Conservation (phyloP, 2,329 filamentous ascomycete species). For the Diaporthe helianthi region DNA sequence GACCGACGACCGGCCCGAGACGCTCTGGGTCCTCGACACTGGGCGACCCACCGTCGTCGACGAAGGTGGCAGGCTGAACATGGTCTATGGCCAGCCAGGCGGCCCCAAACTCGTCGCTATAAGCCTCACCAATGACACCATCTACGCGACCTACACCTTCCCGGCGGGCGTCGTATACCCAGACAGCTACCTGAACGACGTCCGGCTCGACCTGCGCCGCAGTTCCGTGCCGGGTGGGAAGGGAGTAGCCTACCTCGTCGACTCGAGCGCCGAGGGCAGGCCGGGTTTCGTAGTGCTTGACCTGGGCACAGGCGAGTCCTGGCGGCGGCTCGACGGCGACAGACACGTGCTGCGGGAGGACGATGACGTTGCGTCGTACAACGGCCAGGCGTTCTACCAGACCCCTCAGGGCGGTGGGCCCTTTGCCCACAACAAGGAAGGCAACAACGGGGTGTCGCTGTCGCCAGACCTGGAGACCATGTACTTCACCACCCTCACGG, state of each 20-base stretch:
- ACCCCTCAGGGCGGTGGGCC: background rate
- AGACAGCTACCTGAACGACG: constrained; percentile 54
- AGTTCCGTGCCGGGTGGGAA: constrained; percentile 46
- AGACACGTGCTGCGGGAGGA: constrained; percentile 40
- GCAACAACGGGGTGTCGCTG: constrained; percentile 15
- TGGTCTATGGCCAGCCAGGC: constrained; percentile 52
- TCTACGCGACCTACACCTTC: constrained; percentile 50
- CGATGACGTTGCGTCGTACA: constrained; percentile 44
- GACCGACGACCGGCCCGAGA: constrained; percentile 41
- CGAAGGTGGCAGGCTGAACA: constrained; percentile 43
- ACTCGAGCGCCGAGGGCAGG: constrained; percentile 53
- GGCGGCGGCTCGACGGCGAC: constrained; percentile 47
- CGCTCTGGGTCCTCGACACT: constrained; percentile 54
- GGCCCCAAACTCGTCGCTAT: constrained; percentile 54
- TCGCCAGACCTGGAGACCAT: constrained; percentile 45
- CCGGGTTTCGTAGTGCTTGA: constrained; percentile 55
- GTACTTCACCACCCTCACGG: constrained; percentile 45
- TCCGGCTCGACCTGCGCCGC: constrained; percentile 53
- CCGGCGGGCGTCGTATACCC: constrained; percentile 51
- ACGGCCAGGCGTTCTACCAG: constrained; percentile 45
- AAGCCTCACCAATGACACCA: constrained; percentile 46
- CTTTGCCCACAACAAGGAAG: constrained; percentile 13
- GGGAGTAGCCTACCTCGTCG: constrained; percentile 54
- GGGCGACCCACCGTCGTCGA: constrained; percentile 51
- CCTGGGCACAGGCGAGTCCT: constrained; percentile 49